phyloP scores from a whole-genome alignment of 2,329 filamentous ascomycete species.

The Ilyonectria robusta region DNA sequence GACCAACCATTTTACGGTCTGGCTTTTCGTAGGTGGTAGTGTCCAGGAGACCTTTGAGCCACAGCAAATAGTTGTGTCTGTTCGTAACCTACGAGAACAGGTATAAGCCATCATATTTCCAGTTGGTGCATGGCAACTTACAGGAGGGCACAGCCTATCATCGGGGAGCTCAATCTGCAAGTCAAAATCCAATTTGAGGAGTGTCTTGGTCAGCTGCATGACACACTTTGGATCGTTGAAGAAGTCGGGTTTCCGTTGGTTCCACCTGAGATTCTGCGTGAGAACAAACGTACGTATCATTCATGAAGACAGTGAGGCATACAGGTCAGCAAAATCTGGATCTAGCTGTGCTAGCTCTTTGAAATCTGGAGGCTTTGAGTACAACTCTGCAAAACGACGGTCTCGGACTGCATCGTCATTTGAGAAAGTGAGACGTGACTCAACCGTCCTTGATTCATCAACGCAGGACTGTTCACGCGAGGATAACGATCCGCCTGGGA shows the following conservation, averaged over 20 bases:
- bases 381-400: constrained; percentile 57
- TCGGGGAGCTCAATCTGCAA: constrained; percentile 79
- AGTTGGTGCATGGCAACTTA: constrained; percentile 55
- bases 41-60: constrained; percentile 87
- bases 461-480: neutral
- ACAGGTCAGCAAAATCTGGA: constrained; percentile 60
- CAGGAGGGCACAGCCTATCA: constrained; percentile 88
- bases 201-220: constrained; percentile 84
- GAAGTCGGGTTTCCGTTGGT: constrained; percentile 57
- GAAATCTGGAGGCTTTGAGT: constrained; percentile 60
- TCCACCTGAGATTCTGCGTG: constrained; percentile 35
- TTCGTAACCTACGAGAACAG: constrained; percentile 63
- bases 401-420: constrained; percentile 40
- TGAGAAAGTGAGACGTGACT: neutral
- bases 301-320: constrained; percentile 23
- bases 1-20: constrained; percentile 71
- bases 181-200: constrained; percentile 83
- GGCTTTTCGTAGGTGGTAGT: constrained; percentile 70
- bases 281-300: neutral
- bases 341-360: constrained; percentile 58
- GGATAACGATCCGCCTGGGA: neutral
- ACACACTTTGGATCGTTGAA: constrained; percentile 85
- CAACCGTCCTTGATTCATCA: neutral
- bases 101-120: neutral
- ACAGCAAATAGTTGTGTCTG: constrained; percentile 90